Evolutionary conservation across 768 basidiomycete genomes (phyloP), one percentile per base, ranked within the genome.

Genomic region (Omphalotus guepiniiformis): DNA sequence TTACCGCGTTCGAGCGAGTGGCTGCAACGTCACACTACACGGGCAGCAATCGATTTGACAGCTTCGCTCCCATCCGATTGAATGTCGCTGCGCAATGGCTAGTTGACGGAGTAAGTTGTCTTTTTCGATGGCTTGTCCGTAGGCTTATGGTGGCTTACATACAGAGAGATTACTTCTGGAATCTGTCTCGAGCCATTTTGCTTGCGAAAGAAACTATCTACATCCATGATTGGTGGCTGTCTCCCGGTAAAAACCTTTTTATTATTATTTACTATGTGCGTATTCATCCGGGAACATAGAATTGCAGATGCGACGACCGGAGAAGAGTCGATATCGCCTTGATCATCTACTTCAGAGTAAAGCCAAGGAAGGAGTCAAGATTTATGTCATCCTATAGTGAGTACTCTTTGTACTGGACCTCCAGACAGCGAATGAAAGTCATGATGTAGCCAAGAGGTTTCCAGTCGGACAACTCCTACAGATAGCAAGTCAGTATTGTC

Each of bases 191-290:
- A 32, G 95, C 95, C 0, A 85, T 99, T 39, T 73, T 89, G 21
- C 76, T 96, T 55, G 95, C 95, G 1, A 85, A 84, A 61, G 85
- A 92, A 57, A 75, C 69, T 37, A 93, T 96, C 47, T 94, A 93
- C 61, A 96, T 97, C 29, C 96, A 98, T 60, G 95, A 95, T 65
- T 97, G 95, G 95, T 98, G 95, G 96, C 70, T 93, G 19, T 91
- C 91, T 21, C 92, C 91, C 3, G 85, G 89, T 89, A 59, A 44
- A 57, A 18, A 19, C 19, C 25, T 39, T 26, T 26, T 27, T 4
- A 3, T 19, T 21, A 16, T 1, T 29, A 6, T 45, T 40, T 26
- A n/a, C 44, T 40, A 26, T 29, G n/a, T n/a, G n/a, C n/a, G n/a
- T n/a, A n/a, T n/a, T n/a, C n/a, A n/a, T n/a, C n/a, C n/a, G n/a